These are phyloP conservation scores for Sporothrix phasma DNA, from an alignment of 2,329 filamentous ascomycete species.

Conservation along the genomic window DNA sequence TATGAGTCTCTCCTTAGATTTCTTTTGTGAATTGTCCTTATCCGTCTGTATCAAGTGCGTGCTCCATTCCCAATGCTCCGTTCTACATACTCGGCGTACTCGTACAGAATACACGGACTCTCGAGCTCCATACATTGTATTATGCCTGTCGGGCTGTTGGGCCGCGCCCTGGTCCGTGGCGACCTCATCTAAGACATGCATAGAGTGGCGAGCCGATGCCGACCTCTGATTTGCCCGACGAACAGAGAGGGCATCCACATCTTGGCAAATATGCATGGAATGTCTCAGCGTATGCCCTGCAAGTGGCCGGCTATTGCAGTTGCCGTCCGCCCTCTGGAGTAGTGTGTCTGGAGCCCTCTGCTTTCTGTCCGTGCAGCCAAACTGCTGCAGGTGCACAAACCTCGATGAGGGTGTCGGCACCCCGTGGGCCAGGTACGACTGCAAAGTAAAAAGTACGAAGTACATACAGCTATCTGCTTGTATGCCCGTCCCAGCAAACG, in stretches of 20 bases:
- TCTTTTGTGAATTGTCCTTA: no score
- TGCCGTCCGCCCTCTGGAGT: background rate
- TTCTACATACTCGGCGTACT: no score
- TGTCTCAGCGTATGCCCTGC: background rate
- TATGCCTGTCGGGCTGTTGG: no score
- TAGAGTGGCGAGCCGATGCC: background rate
- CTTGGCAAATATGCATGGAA: background rate
- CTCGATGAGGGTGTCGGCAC: background rate
- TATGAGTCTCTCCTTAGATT: no score
- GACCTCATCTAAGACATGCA: conserved; percentile 6
- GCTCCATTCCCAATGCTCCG: no score
- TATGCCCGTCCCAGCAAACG: no score
- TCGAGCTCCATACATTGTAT: no score
- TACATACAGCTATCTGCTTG: no score
- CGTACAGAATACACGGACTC: no score
- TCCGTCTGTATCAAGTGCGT: no score
- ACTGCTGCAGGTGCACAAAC: background rate
- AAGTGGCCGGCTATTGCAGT: background rate
- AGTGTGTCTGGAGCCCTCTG: background rate
- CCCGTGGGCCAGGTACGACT: no score
- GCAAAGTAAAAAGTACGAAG: background rate
- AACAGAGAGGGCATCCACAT: background rate
- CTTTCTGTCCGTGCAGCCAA: background rate
- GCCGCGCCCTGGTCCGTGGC: background rate
- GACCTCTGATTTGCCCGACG: background rate